These are phyloP conservation scores for Nannizziopsis barbatae DNA, from an alignment of 2,329 filamentous ascomycete genomes.

Conservation along the genomic window DNA sequence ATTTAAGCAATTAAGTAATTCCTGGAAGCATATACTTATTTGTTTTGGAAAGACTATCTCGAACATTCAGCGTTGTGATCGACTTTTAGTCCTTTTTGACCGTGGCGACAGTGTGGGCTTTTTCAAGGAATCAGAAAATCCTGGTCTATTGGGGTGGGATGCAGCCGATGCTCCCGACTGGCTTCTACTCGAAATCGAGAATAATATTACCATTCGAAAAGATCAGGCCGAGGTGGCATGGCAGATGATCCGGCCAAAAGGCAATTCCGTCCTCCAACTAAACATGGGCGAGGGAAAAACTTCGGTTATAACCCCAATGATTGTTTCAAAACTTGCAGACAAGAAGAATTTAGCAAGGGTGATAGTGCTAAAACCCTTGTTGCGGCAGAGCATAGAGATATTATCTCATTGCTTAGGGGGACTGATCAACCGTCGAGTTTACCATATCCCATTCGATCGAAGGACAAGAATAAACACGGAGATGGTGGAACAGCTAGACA, in stretches of 20 bases:
- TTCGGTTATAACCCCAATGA: conserved; percentile 55
- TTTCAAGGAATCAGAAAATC: conserved; percentile 34
- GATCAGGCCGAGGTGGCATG: conserved; percentile 49
- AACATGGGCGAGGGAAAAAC: conserved; percentile 62
- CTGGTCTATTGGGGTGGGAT: conserved; percentile 48
- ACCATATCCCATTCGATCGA: conserved; percentile 48
- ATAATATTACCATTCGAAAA: conserved; percentile 48
- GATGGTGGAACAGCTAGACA: conserved; percentile 29
- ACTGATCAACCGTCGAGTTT: conserved; percentile 42
- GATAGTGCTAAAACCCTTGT: conserved; percentile 49
- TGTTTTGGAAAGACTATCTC: not conserved
- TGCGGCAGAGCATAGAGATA: conserved; percentile 48
- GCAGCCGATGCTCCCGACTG: conserved; percentile 46
- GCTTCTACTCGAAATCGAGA: conserved; percentile 55
- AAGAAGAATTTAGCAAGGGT: conserved; percentile 42
- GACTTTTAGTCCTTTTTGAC: conserved; percentile 1
- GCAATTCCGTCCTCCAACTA: conserved; percentile 49
- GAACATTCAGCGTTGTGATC: not conserved
- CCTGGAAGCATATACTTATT: conserved; percentile 5
- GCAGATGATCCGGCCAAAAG: conserved; percentile 42
- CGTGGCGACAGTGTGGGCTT: conserved; percentile 8
- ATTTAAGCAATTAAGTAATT: not conserved
- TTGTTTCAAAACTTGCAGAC: conserved; percentile 44
- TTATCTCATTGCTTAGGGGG: conserved; percentile 44
- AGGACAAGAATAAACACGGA: conserved; percentile 27